Evolutionary conservation across 495 filamentous ascomycete species (phyloP).

Genomic region (Hypoxylon perforatum): DNA sequence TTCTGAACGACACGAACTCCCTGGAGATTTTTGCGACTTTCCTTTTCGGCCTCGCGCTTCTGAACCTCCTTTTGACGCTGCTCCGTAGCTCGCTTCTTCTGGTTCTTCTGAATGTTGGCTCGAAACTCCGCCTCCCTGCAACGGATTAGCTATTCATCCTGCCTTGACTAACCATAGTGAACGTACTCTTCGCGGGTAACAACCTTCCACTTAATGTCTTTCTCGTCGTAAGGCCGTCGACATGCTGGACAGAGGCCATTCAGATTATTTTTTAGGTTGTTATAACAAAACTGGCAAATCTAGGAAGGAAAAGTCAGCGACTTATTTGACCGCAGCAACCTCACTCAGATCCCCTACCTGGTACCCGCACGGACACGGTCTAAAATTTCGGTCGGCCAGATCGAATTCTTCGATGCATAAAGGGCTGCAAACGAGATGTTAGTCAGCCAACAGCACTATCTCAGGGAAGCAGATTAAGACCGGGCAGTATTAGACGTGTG

Average conservation of each 20-base stretch:
- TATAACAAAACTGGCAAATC: conserved; percentile 99
- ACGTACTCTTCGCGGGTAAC: conserved; percentile 92
- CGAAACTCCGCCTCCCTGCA: conserved; percentile 72
- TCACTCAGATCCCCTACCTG: conserved; percentile 71
- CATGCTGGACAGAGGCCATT: conserved; percentile 97
- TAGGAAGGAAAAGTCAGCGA: conserved; percentile 52
- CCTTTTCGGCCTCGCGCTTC: conserved; percentile 93
- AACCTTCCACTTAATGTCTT: conserved; percentile 94
- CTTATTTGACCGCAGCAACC: neutral
- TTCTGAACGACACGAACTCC: conserved; percentile 97
- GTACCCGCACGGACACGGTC: conserved; percentile 97
- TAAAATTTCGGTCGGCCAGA: conserved; percentile 95
- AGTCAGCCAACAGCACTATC: conserved; percentile 11
- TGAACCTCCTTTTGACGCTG: conserved; percentile 94
- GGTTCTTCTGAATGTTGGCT: conserved; percentile 87
- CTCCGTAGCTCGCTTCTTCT: conserved; percentile 85
- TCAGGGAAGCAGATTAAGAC: neutral
- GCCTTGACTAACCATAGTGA: conserved; percentile 7
- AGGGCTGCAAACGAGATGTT: conserved; percentile 67
- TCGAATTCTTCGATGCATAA: conserved; percentile 99
- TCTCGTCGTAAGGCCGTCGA: conserved; percentile 92
- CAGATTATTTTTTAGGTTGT: conserved; percentile 96
- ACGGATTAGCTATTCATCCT: conserved; percentile 40
- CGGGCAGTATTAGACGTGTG: conserved; percentile 16
- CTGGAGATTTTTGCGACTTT: conserved; percentile 92